These are phyloP conservation scores for Coriolopsis trogii DNA, from an alignment of 1,284 basidiomycete species.

Conservation along the genomic window DNA sequence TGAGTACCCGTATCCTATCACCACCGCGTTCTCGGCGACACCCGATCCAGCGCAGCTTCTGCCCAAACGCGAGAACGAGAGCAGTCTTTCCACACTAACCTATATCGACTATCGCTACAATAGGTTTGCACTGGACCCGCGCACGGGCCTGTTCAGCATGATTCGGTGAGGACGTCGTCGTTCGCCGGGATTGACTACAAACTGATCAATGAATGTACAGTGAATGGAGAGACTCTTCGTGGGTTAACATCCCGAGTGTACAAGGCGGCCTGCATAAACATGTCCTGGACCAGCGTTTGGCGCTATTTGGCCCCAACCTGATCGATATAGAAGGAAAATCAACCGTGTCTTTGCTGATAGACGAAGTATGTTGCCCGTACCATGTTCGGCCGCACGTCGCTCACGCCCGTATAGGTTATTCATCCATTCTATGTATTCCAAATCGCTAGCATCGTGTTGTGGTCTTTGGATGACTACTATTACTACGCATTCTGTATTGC, in stretches of 20 bases:
- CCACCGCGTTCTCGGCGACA: constrained; percentile 69
- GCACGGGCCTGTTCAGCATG: constrained; percentile 83
- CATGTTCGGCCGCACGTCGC: constrained; percentile 3
- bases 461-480: constrained; percentile 95
- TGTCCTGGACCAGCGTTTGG: constrained; percentile 65
- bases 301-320: constrained; percentile 85
- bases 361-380: constrained; percentile 68
- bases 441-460: constrained; percentile 92
- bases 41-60: constrained; percentile 22
- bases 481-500: constrained; percentile 99
- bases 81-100: constrained; percentile 54
- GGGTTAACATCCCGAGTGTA: constrained; percentile 67
- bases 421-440: constrained; percentile 99
- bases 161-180: constrained; percentile 57
- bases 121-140: constrained; percentile 87
- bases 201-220: constrained; percentile 44
- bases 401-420: constrained; percentile 58
- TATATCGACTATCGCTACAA: constrained; percentile 87
- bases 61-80: constrained; percentile 25
- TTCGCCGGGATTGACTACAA: neutral
- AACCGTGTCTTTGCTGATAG: constrained; percentile 79
- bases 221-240: constrained; percentile 90
- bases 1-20: constrained; percentile 76
- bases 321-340: constrained; percentile 94
- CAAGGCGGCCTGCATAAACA: constrained; percentile 62